phyloP scores from a whole-genome alignment of 192 early-diverging fungal species.

The Pilaira anomala region DNA sequence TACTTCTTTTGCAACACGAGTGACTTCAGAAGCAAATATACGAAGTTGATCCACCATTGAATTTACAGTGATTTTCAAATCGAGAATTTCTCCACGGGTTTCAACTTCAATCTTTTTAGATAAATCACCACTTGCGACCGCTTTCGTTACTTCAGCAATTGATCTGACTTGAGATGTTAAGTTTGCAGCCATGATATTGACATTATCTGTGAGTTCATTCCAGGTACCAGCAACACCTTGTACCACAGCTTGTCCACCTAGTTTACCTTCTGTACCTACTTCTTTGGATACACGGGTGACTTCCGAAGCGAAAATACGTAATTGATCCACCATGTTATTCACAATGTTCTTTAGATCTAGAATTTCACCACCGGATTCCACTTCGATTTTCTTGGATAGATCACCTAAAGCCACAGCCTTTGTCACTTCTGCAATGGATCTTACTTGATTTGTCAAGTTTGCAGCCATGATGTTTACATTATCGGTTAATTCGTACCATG shows the following conservation, averaged over 20 bases:
- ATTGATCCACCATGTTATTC: slow-evolving; percentile 61
- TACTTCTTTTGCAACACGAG: slow-evolving; percentile 14
- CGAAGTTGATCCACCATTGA: slow-evolving; percentile 74
- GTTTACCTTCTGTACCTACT: slow-evolving; percentile 68
- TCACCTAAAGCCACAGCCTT: slow-evolving; percentile 53
- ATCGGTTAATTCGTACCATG: slow-evolving; percentile 57
- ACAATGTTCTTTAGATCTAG: slow-evolving; percentile 56
- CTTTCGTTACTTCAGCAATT: slow-evolving; percentile 59
- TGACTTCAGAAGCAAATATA: slow-evolving; percentile 50
- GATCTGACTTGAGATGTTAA: slow-evolving; percentile 64
- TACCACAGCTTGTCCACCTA: slow-evolving; percentile 73
- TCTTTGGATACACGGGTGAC: slow-evolving; percentile 60
- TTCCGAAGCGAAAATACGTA: slow-evolving; percentile 57
- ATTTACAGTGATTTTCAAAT: slow-evolving; percentile 70
- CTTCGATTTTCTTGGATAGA: slow-evolving; percentile 47
- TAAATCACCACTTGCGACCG: slow-evolving; percentile 55
- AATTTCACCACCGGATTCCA: slow-evolving; percentile 51
- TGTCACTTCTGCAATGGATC: slow-evolving; percentile 51
- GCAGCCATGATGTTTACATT: slow-evolving; percentile 60
- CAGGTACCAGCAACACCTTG: slow-evolving; percentile 68
- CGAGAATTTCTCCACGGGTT: slow-evolving; percentile 61
- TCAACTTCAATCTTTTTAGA: slow-evolving; percentile 59
- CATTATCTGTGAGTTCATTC: slow-evolving; percentile 70
- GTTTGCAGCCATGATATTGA: slow-evolving; percentile 60
- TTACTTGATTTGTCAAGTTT: slow-evolving; percentile 50